Evolutionary conservation across 306 rosid genomes (phyloP).

Genomic region (Potentilla sterilis): DNA sequence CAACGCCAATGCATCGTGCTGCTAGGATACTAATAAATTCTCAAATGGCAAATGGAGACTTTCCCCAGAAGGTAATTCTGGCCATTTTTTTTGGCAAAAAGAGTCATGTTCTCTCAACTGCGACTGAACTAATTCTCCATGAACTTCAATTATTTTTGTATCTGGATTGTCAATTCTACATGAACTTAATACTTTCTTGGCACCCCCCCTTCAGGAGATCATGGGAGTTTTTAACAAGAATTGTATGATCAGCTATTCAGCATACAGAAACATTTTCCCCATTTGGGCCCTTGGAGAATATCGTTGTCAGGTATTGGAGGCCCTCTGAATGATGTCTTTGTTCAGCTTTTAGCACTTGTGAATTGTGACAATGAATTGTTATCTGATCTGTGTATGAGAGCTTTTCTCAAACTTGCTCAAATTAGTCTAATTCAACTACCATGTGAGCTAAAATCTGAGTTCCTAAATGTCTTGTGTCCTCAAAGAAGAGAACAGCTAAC

Average conservation of each 20-base stretch:
- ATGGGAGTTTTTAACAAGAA: slow-evolving; percentile 46
- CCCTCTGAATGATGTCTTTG: slow-evolving; percentile 2
- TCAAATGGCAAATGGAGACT: slow-evolving; percentile 35
- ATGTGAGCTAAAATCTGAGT: not conserved
- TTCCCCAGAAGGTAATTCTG: slow-evolving; percentile 33
- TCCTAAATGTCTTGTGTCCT: not conserved
- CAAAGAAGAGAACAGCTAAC: not conserved
- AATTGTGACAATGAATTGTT: not conserved
- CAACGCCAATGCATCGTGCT: slow-evolving; percentile 34
- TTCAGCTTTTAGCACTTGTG: not conserved
- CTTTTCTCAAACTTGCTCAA: not conserved
- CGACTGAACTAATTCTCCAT: not conserved
- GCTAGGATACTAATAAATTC: slow-evolving; percentile 31
- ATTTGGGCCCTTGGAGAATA: slow-evolving; percentile 31
- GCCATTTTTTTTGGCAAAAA: not conserved
- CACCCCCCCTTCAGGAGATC: slow-evolving; percentile 30
- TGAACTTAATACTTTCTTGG: not conserved
- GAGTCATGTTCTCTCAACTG: not conserved
- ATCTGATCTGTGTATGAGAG: not conserved
- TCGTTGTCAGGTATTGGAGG: slow-evolving; percentile 26
- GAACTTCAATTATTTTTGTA: not conserved
- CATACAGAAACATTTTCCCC: slow-evolving; percentile 33
- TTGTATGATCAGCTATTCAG: slow-evolving; percentile 44
- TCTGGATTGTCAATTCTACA: not conserved
- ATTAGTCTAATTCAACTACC: not conserved